Evolutionary conservation across 345 rosid species (phyloP).

Genomic region (Geranium rotundifolium): DNA sequence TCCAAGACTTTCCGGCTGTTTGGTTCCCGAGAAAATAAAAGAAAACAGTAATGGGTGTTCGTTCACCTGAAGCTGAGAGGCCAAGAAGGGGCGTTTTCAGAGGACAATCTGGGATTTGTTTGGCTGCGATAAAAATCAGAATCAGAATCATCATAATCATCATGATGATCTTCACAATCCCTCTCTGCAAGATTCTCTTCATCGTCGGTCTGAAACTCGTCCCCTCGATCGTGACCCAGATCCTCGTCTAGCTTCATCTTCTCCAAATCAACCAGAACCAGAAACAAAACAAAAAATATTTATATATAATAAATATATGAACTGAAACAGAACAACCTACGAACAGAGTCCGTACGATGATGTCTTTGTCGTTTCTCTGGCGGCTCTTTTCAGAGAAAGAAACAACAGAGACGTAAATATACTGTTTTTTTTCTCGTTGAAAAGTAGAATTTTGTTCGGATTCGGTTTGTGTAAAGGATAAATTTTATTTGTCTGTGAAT

Average conservation of each 20-base stretch:
- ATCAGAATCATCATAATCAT: slow-evolving; percentile 21
- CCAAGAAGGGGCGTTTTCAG: slow-evolving; percentile 25
- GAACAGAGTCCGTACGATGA: neutral
- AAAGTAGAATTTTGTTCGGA: neutral
- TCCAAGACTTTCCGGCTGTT: neutral
- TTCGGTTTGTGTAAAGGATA: neutral
- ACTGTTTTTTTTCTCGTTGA: no score
- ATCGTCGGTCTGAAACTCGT: slow-evolving; percentile 61
- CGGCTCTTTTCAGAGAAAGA: neutral
- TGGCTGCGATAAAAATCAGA: slow-evolving; percentile 19
- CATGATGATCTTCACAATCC: slow-evolving; percentile 22
- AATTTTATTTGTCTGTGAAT: no score
- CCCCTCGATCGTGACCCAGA: slow-evolving; percentile 46
- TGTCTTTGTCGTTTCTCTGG: neutral
- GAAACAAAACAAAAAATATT: no score
- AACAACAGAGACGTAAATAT: no score
- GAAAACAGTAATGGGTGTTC: neutral
- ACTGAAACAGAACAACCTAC: neutral
- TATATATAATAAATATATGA: no score
- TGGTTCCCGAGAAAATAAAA: neutral
- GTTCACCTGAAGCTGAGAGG: slow-evolving; percentile 65
- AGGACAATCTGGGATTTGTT: slow-evolving; percentile 4
- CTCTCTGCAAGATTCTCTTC: slow-evolving; percentile 64
- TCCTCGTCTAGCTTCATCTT: slow-evolving; percentile 65
- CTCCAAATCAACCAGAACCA: no score